These are phyloP conservation scores for Luffa aegyptiaca DNA, from an alignment of 306 rosid genomes.

Conservation along the genomic window DNA sequence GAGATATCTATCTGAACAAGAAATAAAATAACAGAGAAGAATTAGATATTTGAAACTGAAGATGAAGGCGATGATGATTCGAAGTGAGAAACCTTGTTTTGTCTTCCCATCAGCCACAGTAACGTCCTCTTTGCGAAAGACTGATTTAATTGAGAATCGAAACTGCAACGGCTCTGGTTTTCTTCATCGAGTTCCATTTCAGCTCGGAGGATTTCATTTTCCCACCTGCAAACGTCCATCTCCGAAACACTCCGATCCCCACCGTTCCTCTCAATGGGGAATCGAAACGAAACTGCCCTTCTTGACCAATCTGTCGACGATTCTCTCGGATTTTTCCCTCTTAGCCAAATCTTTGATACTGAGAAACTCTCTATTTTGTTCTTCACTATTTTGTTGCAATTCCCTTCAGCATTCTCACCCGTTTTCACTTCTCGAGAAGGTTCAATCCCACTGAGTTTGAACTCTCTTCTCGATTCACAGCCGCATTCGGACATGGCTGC, in stretches of 20 bases:
- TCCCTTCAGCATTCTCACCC: slow-evolving; percentile 8
- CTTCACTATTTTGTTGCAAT: slow-evolving; percentile 20
- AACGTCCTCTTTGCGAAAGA: slow-evolving; percentile 85
- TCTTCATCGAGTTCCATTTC: slow-evolving; percentile 50
- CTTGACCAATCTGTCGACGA: slow-evolving; percentile 30
- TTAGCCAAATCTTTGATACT: slow-evolving; percentile 75
- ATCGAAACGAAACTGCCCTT: slow-evolving; percentile 64
- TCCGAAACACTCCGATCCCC: slow-evolving; percentile 47
- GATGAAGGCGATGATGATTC: slow-evolving; percentile 18
- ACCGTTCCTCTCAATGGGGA: slow-evolving; percentile 32
- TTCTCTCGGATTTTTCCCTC: slow-evolving; percentile 43
- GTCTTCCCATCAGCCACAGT: slow-evolving; percentile 84
- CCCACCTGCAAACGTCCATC: slow-evolving; percentile 47
- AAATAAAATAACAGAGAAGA: neutral
- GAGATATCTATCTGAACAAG: neutral
- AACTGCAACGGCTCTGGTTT: slow-evolving; percentile 53
- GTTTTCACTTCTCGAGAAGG: slow-evolving; percentile 9
- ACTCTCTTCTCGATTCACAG: slow-evolving; percentile 69
- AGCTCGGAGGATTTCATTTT: slow-evolving; percentile 26
- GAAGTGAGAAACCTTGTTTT: slow-evolving; percentile 76
- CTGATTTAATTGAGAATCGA: slow-evolving; percentile 69
- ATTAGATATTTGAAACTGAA: slow-evolving; percentile 30
- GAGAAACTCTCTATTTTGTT: slow-evolving; percentile 61
- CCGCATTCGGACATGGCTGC: slow-evolving; percentile 82
- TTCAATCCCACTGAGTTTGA: slow-evolving; percentile 45